These are phyloP conservation scores for Cladosporium sp. DNA, from an alignment of 2,329 filamentous ascomycete species.

Conservation along the genomic window DNA sequence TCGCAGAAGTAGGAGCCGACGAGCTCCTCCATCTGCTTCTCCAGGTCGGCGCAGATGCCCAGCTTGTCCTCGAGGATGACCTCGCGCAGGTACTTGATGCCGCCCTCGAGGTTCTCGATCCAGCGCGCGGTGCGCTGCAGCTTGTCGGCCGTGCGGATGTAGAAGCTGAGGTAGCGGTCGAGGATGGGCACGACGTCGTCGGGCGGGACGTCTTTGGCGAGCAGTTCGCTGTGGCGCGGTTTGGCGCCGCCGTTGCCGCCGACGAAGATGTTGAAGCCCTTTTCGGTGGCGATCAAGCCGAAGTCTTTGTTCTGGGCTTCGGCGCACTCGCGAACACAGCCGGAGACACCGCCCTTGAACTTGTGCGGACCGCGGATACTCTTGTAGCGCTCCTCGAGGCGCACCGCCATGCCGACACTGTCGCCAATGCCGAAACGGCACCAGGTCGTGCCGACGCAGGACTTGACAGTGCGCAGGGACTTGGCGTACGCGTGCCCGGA, in stretches of 20 bases:
- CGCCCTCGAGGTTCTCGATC: conserved; percentile 77
- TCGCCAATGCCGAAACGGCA: conserved; percentile 84
- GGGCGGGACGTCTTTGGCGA: conserved; percentile 79
- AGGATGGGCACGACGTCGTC: conserved; percentile 77
- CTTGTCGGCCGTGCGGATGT: conserved; percentile 86
- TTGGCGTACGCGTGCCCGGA: conserved; percentile 82
- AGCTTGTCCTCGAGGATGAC: conserved; percentile 82
- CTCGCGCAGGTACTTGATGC: conserved; percentile 73
- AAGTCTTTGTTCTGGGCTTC: conserved; percentile 94
- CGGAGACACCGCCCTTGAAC: conserved; percentile 76
- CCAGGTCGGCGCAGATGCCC: conserved; percentile 75
- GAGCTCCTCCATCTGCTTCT: conserved; percentile 80
- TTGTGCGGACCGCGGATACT: conserved; percentile 85
- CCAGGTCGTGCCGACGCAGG: conserved; percentile 86
- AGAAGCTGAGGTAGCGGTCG: conserved; percentile 87
- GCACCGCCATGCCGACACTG: conserved; percentile 83
- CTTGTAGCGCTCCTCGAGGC: conserved; percentile 86
- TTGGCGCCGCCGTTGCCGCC: conserved; percentile 85
- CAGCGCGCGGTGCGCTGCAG: conserved; percentile 83
- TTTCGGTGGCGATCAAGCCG: conserved; percentile 84
- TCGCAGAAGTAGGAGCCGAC: conserved; percentile 84
- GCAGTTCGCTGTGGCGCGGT: conserved; percentile 71
- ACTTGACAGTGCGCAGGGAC: conserved; percentile 81
- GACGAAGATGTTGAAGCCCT: conserved; percentile 89
- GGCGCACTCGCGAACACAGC: conserved; percentile 87